A percentile compares a stretch with the other conserved stretches of the same genome.
Evolutionary conservation across 768 basidiomycete genomes (phyloP).

Genomic region (Termitomyces sp.): DNA sequence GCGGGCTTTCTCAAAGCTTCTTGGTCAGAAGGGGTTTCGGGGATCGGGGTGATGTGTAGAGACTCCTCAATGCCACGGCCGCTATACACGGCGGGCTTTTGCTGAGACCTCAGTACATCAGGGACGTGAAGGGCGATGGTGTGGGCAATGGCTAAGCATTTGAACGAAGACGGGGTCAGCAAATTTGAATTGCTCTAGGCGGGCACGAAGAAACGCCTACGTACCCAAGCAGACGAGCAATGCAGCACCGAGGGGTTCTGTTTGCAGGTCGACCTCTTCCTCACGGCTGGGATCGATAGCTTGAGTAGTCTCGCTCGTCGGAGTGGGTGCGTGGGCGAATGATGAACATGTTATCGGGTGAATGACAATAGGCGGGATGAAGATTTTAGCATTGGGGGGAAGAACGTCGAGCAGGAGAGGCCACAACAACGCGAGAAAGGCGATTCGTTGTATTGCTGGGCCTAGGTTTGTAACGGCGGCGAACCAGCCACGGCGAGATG

Average conservation of each 20-base stretch:
- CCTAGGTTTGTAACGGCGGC: not conserved
- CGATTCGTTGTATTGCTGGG: not conserved
- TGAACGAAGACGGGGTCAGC: not conserved
- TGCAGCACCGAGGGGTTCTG: not conserved
- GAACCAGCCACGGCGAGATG: not conserved
- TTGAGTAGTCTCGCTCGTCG: not conserved
- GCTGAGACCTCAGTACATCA: not conserved
- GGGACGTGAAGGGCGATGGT: not conserved
- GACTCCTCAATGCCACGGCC: not conserved
- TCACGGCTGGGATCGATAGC: not conserved
- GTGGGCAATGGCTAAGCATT: not conserved
- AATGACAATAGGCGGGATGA: not conserved
- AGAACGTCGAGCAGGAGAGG: not conserved
- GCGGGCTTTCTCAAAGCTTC: not conserved
- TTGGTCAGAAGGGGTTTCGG: not conserved
- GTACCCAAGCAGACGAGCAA: not conserved
- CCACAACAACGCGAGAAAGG: not conserved
- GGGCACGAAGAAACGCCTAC: not conserved
- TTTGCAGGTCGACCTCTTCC: not conserved
- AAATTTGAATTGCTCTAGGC: not conserved
- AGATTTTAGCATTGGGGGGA: not conserved
- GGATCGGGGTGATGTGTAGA: not conserved
- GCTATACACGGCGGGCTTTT: not conserved
- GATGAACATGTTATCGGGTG: not conserved
- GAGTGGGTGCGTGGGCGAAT: not conserved